phyloP scores from a whole-genome alignment of 352 stramenopile genomes.

The Albugo laibachii region DNA sequence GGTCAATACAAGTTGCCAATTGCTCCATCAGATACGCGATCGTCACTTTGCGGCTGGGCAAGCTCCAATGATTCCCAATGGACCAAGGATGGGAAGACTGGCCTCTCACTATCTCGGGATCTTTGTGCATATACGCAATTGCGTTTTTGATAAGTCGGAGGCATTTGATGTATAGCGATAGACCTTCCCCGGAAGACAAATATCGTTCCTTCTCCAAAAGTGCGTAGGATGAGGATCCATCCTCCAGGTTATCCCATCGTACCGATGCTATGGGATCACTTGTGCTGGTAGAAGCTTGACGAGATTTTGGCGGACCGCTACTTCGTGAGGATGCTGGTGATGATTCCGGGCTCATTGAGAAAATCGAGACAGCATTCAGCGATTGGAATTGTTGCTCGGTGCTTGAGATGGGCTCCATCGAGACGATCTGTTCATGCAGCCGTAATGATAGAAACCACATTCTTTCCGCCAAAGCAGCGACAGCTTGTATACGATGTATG shows the following conservation, averaged over 20 bases:
- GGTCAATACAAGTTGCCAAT: constrained; percentile 32
- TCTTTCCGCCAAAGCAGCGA: constrained; percentile 35
- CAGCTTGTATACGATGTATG: constrained; percentile 34
- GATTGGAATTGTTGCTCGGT: too few species aligned
- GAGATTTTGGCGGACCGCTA: too few species aligned
- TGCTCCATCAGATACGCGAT: constrained; percentile 38
- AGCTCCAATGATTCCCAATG: constrained; percentile 12
- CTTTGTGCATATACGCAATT: constrained; percentile 36
- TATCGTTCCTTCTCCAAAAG: constrained; percentile 23
- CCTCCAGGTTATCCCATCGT: too few species aligned
- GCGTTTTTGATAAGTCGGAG: constrained; percentile 40
- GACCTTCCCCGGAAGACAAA: constrained; percentile 29
- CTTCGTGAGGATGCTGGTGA: neutral
- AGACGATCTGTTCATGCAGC: neutral
- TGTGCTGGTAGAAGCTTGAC: too few species aligned
- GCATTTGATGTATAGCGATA: constrained; percentile 52
- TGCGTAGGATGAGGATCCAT: neutral
- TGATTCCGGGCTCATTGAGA: neutral
- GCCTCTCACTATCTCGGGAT: constrained; percentile 4
- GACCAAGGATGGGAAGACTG: too few species aligned
- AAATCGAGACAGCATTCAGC: neutral
- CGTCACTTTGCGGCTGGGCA: constrained; percentile 33
- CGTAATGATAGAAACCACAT: constrained; percentile 12
- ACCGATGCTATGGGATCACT: too few species aligned
- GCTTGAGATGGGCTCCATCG: neutral